A percentile compares a stretch with the other conserved stretches of the same genome.
Conservation (phyloP, 1,284 basidiomycete genomes). For the Leccinum subfulvum region DNA sequence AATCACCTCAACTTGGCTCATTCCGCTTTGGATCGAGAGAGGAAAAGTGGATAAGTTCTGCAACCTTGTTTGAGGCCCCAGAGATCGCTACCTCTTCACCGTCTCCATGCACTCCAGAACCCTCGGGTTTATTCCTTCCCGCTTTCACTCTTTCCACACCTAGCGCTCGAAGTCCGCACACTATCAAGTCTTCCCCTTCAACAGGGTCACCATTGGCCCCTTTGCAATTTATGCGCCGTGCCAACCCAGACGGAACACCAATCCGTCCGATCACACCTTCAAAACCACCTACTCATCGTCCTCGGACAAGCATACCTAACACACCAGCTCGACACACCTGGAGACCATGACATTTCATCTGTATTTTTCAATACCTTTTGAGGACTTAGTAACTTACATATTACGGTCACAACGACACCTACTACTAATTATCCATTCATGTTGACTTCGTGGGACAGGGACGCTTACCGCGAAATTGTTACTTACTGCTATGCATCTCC, state of each 20-base stretch:
- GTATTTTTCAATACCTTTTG: conserved; percentile 16
- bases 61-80: conserved; percentile 59
- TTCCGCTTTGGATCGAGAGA: conserved; percentile 45
- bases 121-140: conserved; percentile 44
- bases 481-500: conserved; percentile 24
- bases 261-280: conserved; percentile 46
- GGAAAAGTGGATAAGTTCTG: conserved; percentile 82
- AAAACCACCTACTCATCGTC: conserved; percentile 34
- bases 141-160: conserved; percentile 52
- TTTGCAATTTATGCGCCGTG: conserved; percentile 57
- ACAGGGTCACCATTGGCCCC: conserved; percentile 52
- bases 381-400: conserved; percentile 19
- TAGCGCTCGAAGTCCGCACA: conserved; percentile 44
- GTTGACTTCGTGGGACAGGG: conserved; percentile 29
- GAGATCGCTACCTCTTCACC: conserved; percentile 46
- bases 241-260: conserved; percentile 39
- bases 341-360: conserved; percentile 31
- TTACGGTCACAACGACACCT: conserved; percentile 14
- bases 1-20: conserved; percentile 50
- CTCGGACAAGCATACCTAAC: conserved; percentile 34
- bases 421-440: conserved; percentile 34
- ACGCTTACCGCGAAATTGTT: conserved; percentile 27
- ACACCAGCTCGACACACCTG: conserved; percentile 37
- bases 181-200: conserved; percentile 45
- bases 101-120: conserved; percentile 69